Evolutionary conservation across 148 eudicot genomes (phyloP).

Genomic region (Salicornia ramosissima): DNA sequence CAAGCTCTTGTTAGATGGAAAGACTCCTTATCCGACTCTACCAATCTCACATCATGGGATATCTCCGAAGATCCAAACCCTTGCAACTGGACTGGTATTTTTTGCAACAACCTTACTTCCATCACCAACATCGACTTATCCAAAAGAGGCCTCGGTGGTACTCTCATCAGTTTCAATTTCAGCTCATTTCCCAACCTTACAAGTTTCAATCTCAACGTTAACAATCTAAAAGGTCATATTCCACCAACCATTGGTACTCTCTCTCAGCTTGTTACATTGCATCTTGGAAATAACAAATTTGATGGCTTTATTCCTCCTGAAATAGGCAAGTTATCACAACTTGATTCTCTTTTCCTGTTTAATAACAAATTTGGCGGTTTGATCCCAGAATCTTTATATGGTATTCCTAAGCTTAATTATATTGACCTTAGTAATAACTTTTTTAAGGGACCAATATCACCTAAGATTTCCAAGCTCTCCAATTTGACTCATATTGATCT

Average conservation of each 20-base stretch:
- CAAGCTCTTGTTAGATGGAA: conserved; percentile 69
- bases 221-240: conserved; percentile 46
- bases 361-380: conserved; percentile 41
- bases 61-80: conserved; percentile 27
- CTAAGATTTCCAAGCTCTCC: conserved; percentile 10
- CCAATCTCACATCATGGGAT: conserved; percentile 57
- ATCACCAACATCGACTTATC: conserved; percentile 32
- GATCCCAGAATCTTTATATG: conserved; percentile 30
- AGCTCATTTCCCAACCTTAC: conserved; percentile 46
- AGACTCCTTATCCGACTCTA: conserved; percentile 32
- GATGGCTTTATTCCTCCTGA: conserved; percentile 44
- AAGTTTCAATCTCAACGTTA: conserved; percentile 33
- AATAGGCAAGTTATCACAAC: conserved; percentile 47
- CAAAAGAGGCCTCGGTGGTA: conserved; percentile 34
- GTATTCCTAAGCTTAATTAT: conserved; percentile 19
- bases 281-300: conserved; percentile 46
- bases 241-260: conserved; percentile 51
- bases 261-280: conserved; percentile 43
- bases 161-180: conserved; percentile 36
- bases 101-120: conserved; percentile 30
- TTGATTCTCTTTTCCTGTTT: conserved; percentile 55
- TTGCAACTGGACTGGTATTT: conserved; percentile 70
- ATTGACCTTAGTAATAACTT: conserved; percentile 19
- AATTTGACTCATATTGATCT: background rate
- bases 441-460: conserved; percentile 16